Percentiles rank a stretch among this genome's conserved stretches.
Conservation (phyloP, 441 rosid species). For the Theobroma grandiflorum region DNA sequence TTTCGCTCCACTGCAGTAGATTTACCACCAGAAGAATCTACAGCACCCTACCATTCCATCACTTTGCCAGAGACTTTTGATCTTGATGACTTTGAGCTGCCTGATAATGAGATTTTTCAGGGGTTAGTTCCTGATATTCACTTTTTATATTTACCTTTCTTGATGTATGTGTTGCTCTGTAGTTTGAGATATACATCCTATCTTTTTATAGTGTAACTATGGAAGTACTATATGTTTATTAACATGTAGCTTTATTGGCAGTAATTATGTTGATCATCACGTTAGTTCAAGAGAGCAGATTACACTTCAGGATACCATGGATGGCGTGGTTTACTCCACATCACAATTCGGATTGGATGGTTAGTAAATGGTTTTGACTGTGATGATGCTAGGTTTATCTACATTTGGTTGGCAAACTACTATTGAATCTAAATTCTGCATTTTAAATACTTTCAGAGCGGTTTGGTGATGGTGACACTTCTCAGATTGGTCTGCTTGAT, state of each 20-base stretch:
- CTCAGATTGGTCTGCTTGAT: constrained; percentile 92
- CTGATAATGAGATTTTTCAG: constrained; percentile 92
- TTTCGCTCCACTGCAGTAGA: constrained; percentile 99
- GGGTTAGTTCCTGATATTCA: constrained; percentile 68
- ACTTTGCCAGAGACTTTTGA: constrained; percentile 99
- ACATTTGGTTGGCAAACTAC: constrained; percentile 21
- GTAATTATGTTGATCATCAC: constrained; percentile 97
- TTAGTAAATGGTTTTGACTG: constrained; percentile 44
- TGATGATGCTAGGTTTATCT: constrained; percentile 29
- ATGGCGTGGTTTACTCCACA: constrained; percentile 90
- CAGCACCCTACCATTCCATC: constrained; percentile 98
- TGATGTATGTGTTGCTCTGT: constrained; percentile 7
- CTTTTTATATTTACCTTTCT: constrained; percentile 4
- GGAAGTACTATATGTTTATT: constrained; percentile 21
- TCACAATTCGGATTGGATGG: constrained; percentile 99
- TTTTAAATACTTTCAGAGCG: constrained; percentile 68
- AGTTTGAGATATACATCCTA: not conserved
- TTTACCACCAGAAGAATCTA: constrained; percentile 98
- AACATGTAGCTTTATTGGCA: constrained; percentile 49
- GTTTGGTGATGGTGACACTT: constrained; percentile 96
- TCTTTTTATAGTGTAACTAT: constrained; percentile 18
- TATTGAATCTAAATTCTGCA: constrained; percentile 20
- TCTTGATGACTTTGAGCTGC: constrained; percentile 99
- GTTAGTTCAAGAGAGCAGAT: constrained; percentile 97
- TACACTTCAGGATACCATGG: constrained; percentile 99